Percentiles rank a stretch among this genome's conserved stretches.
phyloP scores from a whole-genome alignment of 2,329 filamentous ascomycete species.

The Xylariaceae sp. region DNA sequence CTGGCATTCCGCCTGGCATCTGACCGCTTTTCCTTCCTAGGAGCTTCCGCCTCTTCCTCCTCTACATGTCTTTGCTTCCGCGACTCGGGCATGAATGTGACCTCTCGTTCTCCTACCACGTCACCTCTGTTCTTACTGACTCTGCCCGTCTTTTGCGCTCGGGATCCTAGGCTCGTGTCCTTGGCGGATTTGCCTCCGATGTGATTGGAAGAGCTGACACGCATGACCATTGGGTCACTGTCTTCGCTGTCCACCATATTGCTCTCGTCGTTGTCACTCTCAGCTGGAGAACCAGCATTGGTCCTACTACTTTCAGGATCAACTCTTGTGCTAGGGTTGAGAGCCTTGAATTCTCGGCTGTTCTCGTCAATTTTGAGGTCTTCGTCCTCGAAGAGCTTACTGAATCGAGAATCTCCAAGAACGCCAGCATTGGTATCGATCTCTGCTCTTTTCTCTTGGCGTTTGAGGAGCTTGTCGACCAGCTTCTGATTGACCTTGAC shows the following conservation, averaged over 20 bases:
- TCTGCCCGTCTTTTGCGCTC: slow-evolving; percentile 47
- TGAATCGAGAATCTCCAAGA: slow-evolving; percentile 82
- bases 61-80: slow-evolving; percentile 39
- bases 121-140: slow-evolving; percentile 42
- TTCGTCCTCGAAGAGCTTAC: slow-evolving; percentile 83
- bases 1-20: slow-evolving; percentile 65
- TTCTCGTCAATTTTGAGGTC: slow-evolving; percentile 90
- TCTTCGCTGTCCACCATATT: slow-evolving; percentile 25
- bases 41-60: slow-evolving; percentile 14
- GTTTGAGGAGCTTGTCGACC: slow-evolving; percentile 69
- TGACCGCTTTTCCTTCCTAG: slow-evolving; percentile 22
- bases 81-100: slow-evolving; percentile 67
- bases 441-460: slow-evolving; percentile 55
- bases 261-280: slow-evolving; percentile 38
- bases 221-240: slow-evolving; percentile 51
- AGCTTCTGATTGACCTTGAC: slow-evolving; percentile 90
- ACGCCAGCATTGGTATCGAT: slow-evolving; percentile 60
- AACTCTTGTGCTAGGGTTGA: slow-evolving; percentile 81
- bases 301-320: slow-evolving; percentile 26
- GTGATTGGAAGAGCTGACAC: slow-evolving; percentile 65
- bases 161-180: slow-evolving; percentile 54
- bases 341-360: slow-evolving; percentile 77
- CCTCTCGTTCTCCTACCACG: slow-evolving; percentile 58
- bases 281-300: slow-evolving; percentile 42
- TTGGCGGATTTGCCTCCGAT: slow-evolving; percentile 51